These are phyloP conservation scores for Phaffia rhodozyma DNA, from an alignment of 1,284 basidiomycete genomes.

Conservation along the genomic window DNA sequence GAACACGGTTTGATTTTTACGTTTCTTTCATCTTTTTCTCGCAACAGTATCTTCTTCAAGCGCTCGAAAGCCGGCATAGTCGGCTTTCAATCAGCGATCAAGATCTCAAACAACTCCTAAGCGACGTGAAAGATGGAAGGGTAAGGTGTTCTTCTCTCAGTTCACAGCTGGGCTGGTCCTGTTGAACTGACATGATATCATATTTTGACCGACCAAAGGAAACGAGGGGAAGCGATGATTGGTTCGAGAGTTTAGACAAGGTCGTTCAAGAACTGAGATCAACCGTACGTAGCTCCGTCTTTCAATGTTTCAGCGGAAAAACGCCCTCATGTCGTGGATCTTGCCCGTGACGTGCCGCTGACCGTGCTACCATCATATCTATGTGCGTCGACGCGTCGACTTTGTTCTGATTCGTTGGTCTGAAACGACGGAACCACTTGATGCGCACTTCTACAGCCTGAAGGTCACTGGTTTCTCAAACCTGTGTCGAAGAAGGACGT, in stretches of 20 bases:
- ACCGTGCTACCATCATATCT: constrained; percentile 14
- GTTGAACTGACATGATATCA: neutral
- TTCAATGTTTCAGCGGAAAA: neutral
- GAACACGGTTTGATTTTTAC: too few species aligned
- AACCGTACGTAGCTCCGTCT: constrained; percentile 43
- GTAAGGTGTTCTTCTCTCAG: constrained; percentile 24
- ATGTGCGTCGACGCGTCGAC: neutral
- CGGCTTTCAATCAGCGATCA: constrained; percentile 33
- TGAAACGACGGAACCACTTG: constrained; percentile 34
- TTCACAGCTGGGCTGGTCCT: neutral
- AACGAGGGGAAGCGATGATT: constrained; percentile 66
- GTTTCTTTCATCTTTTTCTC: too few species aligned
- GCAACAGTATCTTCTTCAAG: constrained; percentile 35
- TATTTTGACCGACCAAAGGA: constrained; percentile 37
- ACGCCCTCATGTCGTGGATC: constrained; percentile 13
- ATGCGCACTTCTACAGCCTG: constrained; percentile 48
- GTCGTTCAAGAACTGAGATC: constrained; percentile 70
- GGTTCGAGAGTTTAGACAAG: constrained; percentile 81
- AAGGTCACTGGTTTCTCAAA: constrained; percentile 77
- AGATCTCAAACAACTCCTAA: constrained; percentile 34
- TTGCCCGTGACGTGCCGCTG: constrained; percentile 16
- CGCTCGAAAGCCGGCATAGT: constrained; percentile 33
- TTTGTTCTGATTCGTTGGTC: constrained; percentile 22
- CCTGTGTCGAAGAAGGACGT: constrained; percentile 76
- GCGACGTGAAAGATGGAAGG: constrained; percentile 35